Evolutionary conservation across 2,329 filamentous ascomycete genomes (phyloP).

Genomic region (Aspergillus bombycis): DNA sequence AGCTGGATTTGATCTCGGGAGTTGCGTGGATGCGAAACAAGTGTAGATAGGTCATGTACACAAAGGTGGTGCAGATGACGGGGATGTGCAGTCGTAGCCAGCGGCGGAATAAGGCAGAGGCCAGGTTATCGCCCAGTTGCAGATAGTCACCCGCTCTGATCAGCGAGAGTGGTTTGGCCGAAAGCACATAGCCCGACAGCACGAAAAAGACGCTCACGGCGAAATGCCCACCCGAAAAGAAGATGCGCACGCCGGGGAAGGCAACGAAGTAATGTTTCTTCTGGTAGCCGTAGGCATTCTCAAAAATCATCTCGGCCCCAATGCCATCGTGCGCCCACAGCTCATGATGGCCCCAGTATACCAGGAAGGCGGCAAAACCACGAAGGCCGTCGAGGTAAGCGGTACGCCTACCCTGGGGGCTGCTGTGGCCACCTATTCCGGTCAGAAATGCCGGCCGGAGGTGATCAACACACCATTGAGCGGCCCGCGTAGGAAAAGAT

Average conservation of each 20-base stretch:
- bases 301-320: constrained; percentile 47
- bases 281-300: constrained; percentile 54
- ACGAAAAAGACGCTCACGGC: constrained; percentile 60
- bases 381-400: constrained; percentile 68
- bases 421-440: neutral
- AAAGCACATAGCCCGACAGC: constrained; percentile 57
- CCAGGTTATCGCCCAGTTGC: constrained; percentile 47
- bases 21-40: constrained; percentile 53
- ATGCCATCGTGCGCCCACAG: constrained; percentile 58
- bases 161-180: constrained; percentile 48
- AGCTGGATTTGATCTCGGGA: constrained; percentile 44
- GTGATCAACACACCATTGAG: constrained; percentile 3
- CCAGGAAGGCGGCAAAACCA: constrained; percentile 68
- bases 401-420: constrained; percentile 45
- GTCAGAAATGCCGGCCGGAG: constrained; percentile 1
- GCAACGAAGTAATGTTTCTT: constrained; percentile 52
- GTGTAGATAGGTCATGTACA: constrained; percentile 59
- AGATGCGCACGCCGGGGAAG: constrained; percentile 61
- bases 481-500: neutral
- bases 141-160: constrained; percentile 47
- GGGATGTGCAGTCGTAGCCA: constrained; percentile 56
- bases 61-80: constrained; percentile 59
- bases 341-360: constrained; percentile 66
- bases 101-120: constrained; percentile 54
- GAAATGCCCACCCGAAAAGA: constrained; percentile 66